A percentile compares a stretch with the other conserved stretches of the same genome.
Conservation (phyloP, 805 yeast genomes). For the Hanseniaspora singularis region DNA sequence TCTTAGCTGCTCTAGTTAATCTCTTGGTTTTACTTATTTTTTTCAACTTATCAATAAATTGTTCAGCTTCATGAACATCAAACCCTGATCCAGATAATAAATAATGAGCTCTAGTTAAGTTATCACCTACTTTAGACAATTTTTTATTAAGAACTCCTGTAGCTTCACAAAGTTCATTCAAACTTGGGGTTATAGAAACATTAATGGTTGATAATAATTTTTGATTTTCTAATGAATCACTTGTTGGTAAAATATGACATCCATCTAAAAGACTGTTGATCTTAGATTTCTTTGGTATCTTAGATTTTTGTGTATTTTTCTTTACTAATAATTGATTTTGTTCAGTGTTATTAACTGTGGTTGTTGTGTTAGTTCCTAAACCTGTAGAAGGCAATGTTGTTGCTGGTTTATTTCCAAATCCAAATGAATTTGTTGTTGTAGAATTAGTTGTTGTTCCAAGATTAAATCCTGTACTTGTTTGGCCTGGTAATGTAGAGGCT, state of each 20-base stretch:
- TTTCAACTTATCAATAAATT: conserved; percentile 35
- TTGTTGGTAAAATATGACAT: conserved; percentile 10
- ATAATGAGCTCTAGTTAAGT: conserved; percentile 68
- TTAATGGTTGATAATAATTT: background rate
- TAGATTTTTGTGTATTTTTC: conserved; percentile 61
- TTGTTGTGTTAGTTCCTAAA: background rate
- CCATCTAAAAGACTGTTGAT: conserved; percentile 11
- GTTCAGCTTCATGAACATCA: conserved; percentile 70
- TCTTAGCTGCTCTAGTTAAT: conserved; percentile 17
- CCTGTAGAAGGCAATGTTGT: no score
- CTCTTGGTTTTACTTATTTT: conserved; percentile 25
- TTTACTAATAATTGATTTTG: conserved; percentile 41
- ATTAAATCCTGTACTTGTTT: background rate
- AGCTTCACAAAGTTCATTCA: conserved; percentile 48
- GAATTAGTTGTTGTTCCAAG: background rate
- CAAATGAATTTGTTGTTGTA: background rate
- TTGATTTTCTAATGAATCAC: background rate
- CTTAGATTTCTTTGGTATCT: conserved; percentile 40
- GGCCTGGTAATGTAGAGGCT: no score
- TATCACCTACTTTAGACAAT: conserved; percentile 28
- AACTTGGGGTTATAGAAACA: conserved; percentile 30
- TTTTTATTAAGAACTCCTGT: conserved; percentile 19
- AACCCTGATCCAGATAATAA: conserved; percentile 81
- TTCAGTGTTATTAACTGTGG: background rate
- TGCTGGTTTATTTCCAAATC: background rate